These are phyloP conservation scores for Discostella stelligera DNA, from an alignment of 352 stramenopile genomes.

Conservation along the genomic window DNA sequence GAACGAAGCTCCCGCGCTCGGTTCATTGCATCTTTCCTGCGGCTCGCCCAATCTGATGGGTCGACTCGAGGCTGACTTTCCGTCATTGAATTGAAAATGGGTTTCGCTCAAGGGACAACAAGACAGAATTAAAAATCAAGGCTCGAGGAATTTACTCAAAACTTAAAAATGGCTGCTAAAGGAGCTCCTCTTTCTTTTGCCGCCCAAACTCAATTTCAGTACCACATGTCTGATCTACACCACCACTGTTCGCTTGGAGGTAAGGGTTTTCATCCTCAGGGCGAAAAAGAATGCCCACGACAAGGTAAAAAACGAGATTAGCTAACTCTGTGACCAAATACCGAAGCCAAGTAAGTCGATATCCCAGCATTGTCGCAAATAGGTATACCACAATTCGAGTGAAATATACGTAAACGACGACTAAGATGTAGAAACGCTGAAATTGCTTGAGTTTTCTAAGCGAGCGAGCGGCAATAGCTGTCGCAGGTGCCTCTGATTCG, in stretches of 20 bases:
- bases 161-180: not conserved
- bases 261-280: slow-evolving; percentile 91
- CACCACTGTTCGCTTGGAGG: slow-evolving; percentile 74
- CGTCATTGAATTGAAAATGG: slow-evolving; percentile 1
- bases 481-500: slow-evolving; percentile 47
- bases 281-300: slow-evolving; percentile 90
- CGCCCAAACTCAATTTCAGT: slow-evolving; percentile 41
- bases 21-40: slow-evolving; percentile 45
- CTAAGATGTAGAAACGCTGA: slow-evolving; percentile 93
- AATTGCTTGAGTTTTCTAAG: slow-evolving; percentile 94
- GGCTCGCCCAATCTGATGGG: slow-evolving; percentile 45
- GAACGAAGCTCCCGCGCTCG: slow-evolving; percentile 45
- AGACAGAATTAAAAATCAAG: not conserved
- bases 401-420: slow-evolving; percentile 97
- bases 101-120: not conserved
- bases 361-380: slow-evolving; percentile 89
- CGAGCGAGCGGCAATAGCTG: slow-evolving; percentile 65
- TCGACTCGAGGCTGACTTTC: slow-evolving; percentile 34
- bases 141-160: not conserved
- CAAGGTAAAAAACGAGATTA: slow-evolving; percentile 89
- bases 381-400: slow-evolving; percentile 95
- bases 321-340: slow-evolving; percentile 84
- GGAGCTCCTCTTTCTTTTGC: not conserved
- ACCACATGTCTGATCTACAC: slow-evolving; percentile 14
- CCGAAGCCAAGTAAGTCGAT: slow-evolving; percentile 83